Evolutionary conservation across 2,329 filamentous ascomycete genomes (phyloP), one percentile per base, ranked within the genome.

Genomic region (Achaetomium macrosporum): DNA sequence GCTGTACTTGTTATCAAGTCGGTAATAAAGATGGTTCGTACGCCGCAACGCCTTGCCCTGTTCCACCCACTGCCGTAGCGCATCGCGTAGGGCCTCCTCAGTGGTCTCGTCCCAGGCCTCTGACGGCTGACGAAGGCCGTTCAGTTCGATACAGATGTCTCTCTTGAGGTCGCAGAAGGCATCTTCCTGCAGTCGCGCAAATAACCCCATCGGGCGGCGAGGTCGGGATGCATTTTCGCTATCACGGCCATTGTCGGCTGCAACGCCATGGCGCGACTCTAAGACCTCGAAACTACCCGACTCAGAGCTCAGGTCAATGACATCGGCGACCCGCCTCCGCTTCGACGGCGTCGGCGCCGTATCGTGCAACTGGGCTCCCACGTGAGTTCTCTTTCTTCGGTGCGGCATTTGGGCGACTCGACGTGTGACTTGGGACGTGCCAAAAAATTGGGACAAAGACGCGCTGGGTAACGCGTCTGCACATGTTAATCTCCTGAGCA

Each of bases 81-180:
- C 43, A 13, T 47, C 43, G 17, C 42, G 44, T 5, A 59, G 48
- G 2, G 8, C 19, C 20, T 10, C 15, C 15, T 19, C 17, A 5
- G 29, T 29, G 12, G 8, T 19, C 3, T 35, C 36, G 19, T 31
- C 33, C 13, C 17, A 31, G 20, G 37, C 20, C 5, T 33, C 11
- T 20, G 33, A 8, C 13, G 41, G 40, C 8, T 20, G 4, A 7
- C 29, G 44, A 13, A 57, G 39, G 6, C 20, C 33, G 10, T 54
- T 45, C 12, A 57, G n/a, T 30, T 52, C 51, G 42, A 42, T 4
- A 19, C 48, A 42, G 2, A 57, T 10, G 1, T 49, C 51, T 9
- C 13, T 8, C 42, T 52, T 57, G 36, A 54, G 35, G 16, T 57
- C 51, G 3, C n/a, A 19, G n/a, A 57, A 47, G 9, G 29, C 51